Conservation (phyloP, 2,329 filamentous ascomycete genomes). For the Fusarium stilboides region DNA sequence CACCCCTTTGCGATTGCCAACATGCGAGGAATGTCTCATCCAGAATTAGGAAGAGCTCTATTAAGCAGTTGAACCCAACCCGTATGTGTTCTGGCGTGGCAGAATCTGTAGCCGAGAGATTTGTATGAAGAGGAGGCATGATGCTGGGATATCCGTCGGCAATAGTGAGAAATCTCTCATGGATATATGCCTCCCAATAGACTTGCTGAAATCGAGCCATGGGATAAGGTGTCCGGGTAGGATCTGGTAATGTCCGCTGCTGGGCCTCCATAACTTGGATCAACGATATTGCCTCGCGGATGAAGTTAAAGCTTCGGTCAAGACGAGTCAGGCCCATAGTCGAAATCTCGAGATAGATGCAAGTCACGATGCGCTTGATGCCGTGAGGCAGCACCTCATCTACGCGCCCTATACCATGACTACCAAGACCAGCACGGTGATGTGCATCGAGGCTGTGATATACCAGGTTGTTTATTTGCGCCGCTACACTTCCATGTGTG, state of each 20-base stretch:
- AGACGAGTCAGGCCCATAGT: conserved; percentile 64
- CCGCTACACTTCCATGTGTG: conserved; percentile 39
- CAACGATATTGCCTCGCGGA: conserved; percentile 64
- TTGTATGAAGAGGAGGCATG: conserved; percentile 53
- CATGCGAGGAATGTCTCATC: conserved; percentile 57
- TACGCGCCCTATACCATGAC: conserved; percentile 53
- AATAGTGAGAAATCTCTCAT: conserved; percentile 70
- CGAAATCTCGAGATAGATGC: conserved; percentile 67
- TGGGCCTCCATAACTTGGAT: conserved; percentile 45
- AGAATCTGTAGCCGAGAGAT: conserved; percentile 52
- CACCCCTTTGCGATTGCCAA: conserved; percentile 55
- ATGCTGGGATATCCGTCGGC: conserved; percentile 62
- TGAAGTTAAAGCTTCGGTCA: conserved; percentile 65
- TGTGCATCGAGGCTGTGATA: conserved; percentile 51
- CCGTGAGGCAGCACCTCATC: conserved; percentile 59
- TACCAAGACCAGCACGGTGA: conserved; percentile 47
- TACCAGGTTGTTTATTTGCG: conserved; percentile 45
- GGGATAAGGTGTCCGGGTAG: conserved; percentile 27
- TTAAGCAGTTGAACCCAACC: conserved; percentile 57
- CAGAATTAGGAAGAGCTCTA: conserved; percentile 57
- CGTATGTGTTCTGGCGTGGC: conserved; percentile 56
- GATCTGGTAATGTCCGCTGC: conserved; percentile 33
- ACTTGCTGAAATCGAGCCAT: conserved; percentile 58
- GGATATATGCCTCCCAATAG: conserved; percentile 71
- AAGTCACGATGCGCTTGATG: conserved; percentile 64